These are phyloP conservation scores for Stropharia rugosoannulata DNA, from an alignment of 768 basidiomycete genomes.

Conservation along the genomic window DNA sequence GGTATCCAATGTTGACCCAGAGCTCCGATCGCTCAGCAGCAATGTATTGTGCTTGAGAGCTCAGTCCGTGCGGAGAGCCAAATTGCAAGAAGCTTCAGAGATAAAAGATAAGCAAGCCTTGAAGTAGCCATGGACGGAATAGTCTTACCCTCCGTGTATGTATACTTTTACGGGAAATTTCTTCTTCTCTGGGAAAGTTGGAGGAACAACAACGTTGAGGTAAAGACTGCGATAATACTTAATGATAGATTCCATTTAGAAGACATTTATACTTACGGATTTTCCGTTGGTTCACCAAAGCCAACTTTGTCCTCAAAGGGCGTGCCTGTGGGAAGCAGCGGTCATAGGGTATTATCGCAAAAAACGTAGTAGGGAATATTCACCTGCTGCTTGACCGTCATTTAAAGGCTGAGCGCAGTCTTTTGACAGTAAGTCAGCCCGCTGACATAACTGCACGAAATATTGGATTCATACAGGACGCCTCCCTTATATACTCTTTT, in stretches of 20 bases:
- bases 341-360: background rate
- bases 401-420: slow-evolving; percentile 63
- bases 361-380: background rate
- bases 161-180: slow-evolving; percentile 69
- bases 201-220: slow-evolving; percentile 63
- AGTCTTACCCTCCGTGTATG: slow-evolving; percentile 69
- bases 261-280: slow-evolving; percentile 45
- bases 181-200: slow-evolving; percentile 41
- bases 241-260: background rate
- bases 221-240: slow-evolving; percentile 45
- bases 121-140: background rate
- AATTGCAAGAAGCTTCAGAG: slow-evolving; percentile 70
- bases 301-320: slow-evolving; percentile 63
- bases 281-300: slow-evolving; percentile 65
- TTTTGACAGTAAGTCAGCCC: slow-evolving; percentile 15
- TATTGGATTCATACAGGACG: slow-evolving; percentile 41
- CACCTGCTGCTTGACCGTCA: slow-evolving; percentile 63
- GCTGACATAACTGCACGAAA: background rate
- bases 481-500: slow-evolving; percentile 62
- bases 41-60: slow-evolving; percentile 64
- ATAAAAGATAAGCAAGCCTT: background rate
- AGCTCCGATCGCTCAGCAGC: slow-evolving; percentile 65
- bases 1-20: slow-evolving; percentile 77
- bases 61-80: slow-evolving; percentile 67
- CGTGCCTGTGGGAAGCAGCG: slow-evolving; percentile 30